Evolutionary conservation across 495 filamentous ascomycete genomes (phyloP).

Genomic region (Coniosporium apollinis): DNA sequence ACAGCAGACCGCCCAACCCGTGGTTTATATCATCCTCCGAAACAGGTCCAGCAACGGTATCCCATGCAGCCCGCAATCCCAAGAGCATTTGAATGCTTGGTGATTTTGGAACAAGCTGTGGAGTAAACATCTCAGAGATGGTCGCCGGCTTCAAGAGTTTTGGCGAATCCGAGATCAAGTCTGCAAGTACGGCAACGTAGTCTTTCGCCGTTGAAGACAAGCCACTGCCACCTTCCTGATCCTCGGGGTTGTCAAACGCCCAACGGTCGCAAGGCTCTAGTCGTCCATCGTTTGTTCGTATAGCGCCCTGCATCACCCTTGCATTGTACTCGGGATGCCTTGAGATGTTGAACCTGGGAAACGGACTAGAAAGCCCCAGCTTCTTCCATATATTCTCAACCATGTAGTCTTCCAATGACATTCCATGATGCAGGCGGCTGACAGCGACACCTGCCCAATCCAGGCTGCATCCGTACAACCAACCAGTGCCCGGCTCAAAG

Average conservation of each 20-base stretch:
- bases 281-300: not conserved
- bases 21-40: not conserved
- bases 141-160: conserved; percentile 1
- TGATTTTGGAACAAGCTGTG: not conserved
- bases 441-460: conserved; percentile 3
- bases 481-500: conserved; percentile 1
- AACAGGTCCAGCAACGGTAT: not conserved
- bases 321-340: not conserved
- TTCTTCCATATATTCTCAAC: conserved; percentile 3
- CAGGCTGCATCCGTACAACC: conserved; percentile 2
- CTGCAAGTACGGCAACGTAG: conserved; percentile 3
- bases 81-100: not conserved
- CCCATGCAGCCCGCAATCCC: not conserved
- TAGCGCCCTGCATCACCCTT: not conserved
- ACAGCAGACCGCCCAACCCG: not conserved
- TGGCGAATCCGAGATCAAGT: conserved; percentile 4
- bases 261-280: not conserved
- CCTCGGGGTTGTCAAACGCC: not conserved
- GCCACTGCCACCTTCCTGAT: not conserved
- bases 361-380: conserved; percentile 1
- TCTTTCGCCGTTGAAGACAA: conserved; percentile 1
- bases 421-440: conserved; percentile 2
- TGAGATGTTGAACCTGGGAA: conserved; percentile 1
- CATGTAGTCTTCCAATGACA: conserved; percentile 2
- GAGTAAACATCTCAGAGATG: conserved; percentile 1